Evolutionary conservation across 2,329 filamentous ascomycete species (phyloP), one percentile per base, ranked within the genome.

Genomic region (Ceratocystis diversiconidia): DNA sequence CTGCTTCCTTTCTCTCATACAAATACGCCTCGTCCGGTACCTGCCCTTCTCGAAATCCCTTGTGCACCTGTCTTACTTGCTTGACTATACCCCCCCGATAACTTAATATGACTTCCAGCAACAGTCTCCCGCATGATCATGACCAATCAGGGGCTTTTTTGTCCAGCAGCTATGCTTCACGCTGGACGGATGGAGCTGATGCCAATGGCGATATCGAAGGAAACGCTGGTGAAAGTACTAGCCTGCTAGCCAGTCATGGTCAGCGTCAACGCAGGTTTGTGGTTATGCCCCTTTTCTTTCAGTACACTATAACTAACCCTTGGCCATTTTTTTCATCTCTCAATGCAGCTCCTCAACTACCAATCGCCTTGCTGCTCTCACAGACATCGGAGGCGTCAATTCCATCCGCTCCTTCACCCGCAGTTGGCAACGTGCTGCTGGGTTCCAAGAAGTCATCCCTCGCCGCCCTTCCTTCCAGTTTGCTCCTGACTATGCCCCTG

Each of bases 321-420:
- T 28, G 36, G 12, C 36, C 10, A 12, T 52, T 52, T 2, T 48
- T 59, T 36, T 19, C 7, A 5, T 25, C 17, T 63, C 43, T 8
- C 17, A 36, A 19, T 43, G 5, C 68, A 85, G 83, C 68, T 83
- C 82, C n/a, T 86, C 84, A 5, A 77, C 83, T 48, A 81, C 80
- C 41, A 78, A 82, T 68, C 79, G 80, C 43, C 74, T 89, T 44
- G 76, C 81, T 30, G 78, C 79, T 64, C 73, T 87, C 64, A 79
- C 82, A 70, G 86, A 95, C 68, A 86, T 89, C 61, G 94, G 92
- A 69, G 92, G 92, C 62, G 87, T 92, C 68, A 97, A 97, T 78
- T 95, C 89, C 75, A 88, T 97, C 71, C 87, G 94, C 72, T 95
- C 92, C 72, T 97, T 97, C 73, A 89, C 92, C 57, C 84, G 88